Evolutionary conservation across 352 stramenopile genomes (phyloP), one percentile per base, ranked within the genome.

Genomic region (Globisporangium acanthophoron): DNA sequence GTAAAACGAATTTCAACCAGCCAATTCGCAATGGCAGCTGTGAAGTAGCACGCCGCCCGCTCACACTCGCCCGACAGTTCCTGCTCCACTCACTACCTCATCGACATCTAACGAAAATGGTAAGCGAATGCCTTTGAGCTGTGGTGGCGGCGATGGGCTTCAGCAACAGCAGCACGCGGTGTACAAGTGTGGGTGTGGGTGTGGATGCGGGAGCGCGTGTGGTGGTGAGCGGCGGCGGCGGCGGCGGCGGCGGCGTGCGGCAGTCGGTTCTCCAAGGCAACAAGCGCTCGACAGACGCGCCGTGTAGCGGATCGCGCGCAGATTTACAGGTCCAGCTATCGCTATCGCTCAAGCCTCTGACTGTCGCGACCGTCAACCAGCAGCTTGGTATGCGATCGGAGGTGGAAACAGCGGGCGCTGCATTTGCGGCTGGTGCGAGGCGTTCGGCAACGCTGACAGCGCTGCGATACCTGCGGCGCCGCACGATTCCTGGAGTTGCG

Each of bases 61-160:
- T 5, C 43, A 15, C 64, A 70, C 64, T 62, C 62, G 61, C 58
- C 37, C 57, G 58, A 52, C 59, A 61, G 65, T 74, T 87, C 81
- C 69, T 75, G 74, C 66, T 82, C 67, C 80, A 88, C 78, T 84
- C 80, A 88, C 78, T 85, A 88, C 76, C 75, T 91, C 80, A 88
- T 91, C 78, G 76, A 88, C 78, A 82, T 85, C 73, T 87, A 70
- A 81, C 69, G 67, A 82, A 87, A 85, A 82, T 65, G 59, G 59
- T 65, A 60, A 48, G 51, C 18, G 41, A 20, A 12, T 33, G 13
- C 7, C 16, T 29, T 3, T 6, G 37, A 44, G 35, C 21, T 11
- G 3, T 18, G 13, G 12, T 12, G 37, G 12, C 12, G 12, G 12
- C 37, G 37, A 43, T 43, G 37, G 37, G 5, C 8, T 13, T 3